Percentiles rank a stretch among this genome's conserved stretches.
Conservation (phyloP, 441 rosid genomes). For the Melastoma candidum region DNA sequence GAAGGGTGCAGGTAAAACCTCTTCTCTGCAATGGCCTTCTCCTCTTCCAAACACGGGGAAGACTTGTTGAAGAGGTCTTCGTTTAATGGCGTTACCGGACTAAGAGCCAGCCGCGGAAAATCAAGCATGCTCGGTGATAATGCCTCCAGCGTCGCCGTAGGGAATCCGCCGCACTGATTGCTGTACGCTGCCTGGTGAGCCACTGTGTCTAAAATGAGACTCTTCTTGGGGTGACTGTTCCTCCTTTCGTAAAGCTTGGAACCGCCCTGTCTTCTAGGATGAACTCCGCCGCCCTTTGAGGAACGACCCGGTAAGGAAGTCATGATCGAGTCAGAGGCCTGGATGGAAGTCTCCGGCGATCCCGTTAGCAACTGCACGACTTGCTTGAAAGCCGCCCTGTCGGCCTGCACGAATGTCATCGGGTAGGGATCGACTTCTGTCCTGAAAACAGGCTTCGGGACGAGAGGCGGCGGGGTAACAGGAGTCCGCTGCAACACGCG, state of each 20-base stretch:
- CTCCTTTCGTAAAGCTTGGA: conserved; percentile 88
- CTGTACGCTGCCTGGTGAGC: conserved; percentile 26
- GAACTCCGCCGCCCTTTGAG: not conserved
- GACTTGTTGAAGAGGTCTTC: conserved; percentile 59
- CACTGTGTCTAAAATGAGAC: conserved; percentile 69
- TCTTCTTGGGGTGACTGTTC: conserved; percentile 53
- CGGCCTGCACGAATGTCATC: conserved; percentile 94
- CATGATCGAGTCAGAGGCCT: not conserved
- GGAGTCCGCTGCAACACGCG: conserved; percentile 18
- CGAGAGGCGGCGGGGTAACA: conserved; percentile 28
- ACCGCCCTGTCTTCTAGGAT: conserved; percentile 24
- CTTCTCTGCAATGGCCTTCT: conserved; percentile 8
- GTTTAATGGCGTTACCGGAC: conserved; percentile 87
- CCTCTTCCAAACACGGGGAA: conserved; percentile 17
- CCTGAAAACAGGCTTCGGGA: conserved; percentile 64
- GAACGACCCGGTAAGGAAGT: not conserved
- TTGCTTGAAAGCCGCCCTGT: conserved; percentile 79
- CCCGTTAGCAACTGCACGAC: conserved; percentile 34
- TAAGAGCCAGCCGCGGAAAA: conserved; percentile 75
- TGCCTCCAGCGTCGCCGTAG: conserved; percentile 64
- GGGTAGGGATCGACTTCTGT: conserved; percentile 85
- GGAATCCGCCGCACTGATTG: conserved; percentile 31
- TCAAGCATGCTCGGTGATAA: conserved; percentile 84
- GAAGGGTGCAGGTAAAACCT: conserved; percentile 9
- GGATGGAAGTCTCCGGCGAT: not conserved